Conservation (phyloP, 2,329 filamentous ascomycete genomes). For the Ceratocystis colombiana region DNA sequence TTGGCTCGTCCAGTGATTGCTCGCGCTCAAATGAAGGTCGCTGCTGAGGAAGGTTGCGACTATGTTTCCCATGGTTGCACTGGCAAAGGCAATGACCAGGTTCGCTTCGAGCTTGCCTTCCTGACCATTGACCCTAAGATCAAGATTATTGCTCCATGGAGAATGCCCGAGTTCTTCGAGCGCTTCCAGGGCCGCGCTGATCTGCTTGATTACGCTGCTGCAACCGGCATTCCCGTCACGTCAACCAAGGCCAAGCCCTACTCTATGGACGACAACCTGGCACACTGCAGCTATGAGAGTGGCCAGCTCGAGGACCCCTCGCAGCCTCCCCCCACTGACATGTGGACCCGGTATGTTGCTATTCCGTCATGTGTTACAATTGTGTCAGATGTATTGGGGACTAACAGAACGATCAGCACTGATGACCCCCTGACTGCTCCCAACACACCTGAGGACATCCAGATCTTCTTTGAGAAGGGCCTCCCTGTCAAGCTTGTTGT, state of each 20-base stretch:
- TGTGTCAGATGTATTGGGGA: not conserved
- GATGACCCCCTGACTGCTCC: conserved; percentile 53
- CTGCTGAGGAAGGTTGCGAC: conserved; percentile 32
- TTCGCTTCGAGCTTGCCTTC: conserved; percentile 35
- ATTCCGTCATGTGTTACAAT: not conserved
- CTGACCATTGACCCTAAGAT: conserved; percentile 49
- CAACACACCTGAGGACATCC: conserved; percentile 54
- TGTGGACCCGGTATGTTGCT: conserved; percentile 48
- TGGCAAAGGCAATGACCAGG: conserved; percentile 44
- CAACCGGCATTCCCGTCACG: conserved; percentile 59
- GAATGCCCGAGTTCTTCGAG: conserved; percentile 58
- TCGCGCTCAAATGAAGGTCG: conserved; percentile 46
- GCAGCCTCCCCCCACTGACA: conserved; percentile 52
- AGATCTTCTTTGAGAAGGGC: conserved; percentile 56
- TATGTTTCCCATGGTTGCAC: conserved; percentile 40
- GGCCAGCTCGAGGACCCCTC: conserved; percentile 56
- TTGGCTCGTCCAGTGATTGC: conserved; percentile 57
- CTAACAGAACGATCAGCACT: conserved; percentile 31
- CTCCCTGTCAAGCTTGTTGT: conserved; percentile 53
- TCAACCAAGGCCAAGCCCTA: conserved; percentile 64
- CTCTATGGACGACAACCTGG: conserved; percentile 57
- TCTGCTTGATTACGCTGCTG: conserved; percentile 59
- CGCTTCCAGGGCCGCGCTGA: conserved; percentile 61
- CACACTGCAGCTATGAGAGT: conserved; percentile 71
- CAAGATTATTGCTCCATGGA: conserved; percentile 67